Conservation (phyloP, 169 alveolate genomes). For the Plasmodium ovale region DNA sequence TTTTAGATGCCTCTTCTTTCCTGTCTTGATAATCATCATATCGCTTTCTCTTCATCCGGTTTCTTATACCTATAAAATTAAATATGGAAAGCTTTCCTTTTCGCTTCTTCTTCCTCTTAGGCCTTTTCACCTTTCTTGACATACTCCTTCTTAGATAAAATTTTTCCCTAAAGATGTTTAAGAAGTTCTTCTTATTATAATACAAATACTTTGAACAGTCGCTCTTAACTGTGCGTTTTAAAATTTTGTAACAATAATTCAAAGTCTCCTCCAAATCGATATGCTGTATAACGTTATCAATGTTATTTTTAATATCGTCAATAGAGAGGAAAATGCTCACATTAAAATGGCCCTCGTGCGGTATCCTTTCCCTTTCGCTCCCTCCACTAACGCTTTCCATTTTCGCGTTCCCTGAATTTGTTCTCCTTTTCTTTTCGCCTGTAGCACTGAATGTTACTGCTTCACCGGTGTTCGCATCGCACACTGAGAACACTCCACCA, state of each 20-base stretch:
- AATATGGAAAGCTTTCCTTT: constrained; percentile 18
- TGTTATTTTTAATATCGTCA: not conserved
- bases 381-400: no score
- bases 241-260: constrained; percentile 68
- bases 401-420: no score
- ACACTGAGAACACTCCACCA: not conserved
- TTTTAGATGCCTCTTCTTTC: not conserved
- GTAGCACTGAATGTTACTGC: not conserved
- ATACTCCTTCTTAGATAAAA: not conserved
- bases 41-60: not conserved
- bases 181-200: constrained; percentile 13
- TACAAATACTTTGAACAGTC: constrained; percentile 27
- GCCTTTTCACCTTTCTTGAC: not conserved
- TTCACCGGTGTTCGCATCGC: not conserved
- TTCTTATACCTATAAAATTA: constrained; percentile 1
- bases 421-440: no score
- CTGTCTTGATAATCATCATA: not conserved
- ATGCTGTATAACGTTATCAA: constrained; percentile 24
- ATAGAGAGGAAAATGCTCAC: no score
- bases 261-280: constrained; percentile 59
- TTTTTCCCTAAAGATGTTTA: not conserved
- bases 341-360: no score
- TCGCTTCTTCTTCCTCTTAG: not conserved
- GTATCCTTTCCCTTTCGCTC: no score
- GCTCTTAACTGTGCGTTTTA: constrained; percentile 20